These are phyloP conservation scores for Emergomyces africanus DNA, from an alignment of 2,329 filamentous ascomycete genomes.

Conservation along the genomic window DNA sequence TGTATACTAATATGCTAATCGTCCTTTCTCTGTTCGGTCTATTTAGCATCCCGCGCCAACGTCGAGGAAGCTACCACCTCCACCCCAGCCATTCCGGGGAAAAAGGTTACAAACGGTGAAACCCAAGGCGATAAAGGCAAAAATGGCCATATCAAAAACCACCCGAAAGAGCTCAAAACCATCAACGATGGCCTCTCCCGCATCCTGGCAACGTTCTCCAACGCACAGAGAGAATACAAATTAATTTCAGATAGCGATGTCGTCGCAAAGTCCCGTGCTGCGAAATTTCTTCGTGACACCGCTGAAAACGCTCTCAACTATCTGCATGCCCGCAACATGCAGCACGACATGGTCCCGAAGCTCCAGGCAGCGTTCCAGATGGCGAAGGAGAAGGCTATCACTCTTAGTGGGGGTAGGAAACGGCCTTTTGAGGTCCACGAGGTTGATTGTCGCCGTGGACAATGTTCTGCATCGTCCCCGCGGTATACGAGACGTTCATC, in stretches of 20 bases:
- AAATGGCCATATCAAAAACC: neutral
- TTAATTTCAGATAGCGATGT: slow-evolving; percentile 15
- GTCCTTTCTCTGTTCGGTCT: neutral
- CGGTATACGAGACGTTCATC: neutral
- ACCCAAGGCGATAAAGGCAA: neutral
- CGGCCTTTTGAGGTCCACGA: slow-evolving; percentile 17
- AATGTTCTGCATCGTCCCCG: neutral
- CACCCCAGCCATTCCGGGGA: neutral
- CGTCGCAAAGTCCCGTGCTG: slow-evolving; percentile 15
- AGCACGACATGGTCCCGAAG: slow-evolving; percentile 21
- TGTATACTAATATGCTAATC: neutral
- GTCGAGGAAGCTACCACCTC: no score
- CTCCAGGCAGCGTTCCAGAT: slow-evolving; percentile 21
- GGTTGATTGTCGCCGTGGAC: neutral
- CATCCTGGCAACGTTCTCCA: slow-evolving; percentile 21
- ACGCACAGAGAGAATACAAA: slow-evolving; percentile 25
- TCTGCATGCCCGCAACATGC: slow-evolving; percentile 15
- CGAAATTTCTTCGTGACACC: slow-evolving; percentile 32
- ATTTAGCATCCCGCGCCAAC: neutral
- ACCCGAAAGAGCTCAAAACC: neutral
- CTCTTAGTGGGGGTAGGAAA: slow-evolving; percentile 26
- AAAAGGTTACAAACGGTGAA: neutral
- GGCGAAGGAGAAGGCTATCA: slow-evolving; percentile 23
- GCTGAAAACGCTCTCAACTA: slow-evolving; percentile 30
- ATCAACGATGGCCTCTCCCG: slow-evolving; percentile 12